Base-by-base conservation (phyloP, 2,329 filamentous ascomycete genomes). In the Pseudogymnoascus sp. region DNA sequence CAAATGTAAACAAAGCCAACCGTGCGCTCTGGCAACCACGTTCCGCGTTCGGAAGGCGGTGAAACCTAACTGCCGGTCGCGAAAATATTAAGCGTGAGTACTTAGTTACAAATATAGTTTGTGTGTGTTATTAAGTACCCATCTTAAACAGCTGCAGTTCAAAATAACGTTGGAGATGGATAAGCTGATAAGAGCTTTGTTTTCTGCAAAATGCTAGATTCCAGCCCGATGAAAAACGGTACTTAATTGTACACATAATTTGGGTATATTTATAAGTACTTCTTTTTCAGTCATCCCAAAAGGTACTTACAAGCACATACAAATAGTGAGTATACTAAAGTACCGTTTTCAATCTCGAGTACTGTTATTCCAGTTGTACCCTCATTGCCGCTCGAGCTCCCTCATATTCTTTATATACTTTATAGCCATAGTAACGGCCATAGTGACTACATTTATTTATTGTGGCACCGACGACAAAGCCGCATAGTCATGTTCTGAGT, bases 1-100 rank as follows among this genome's bases (percentile, higher is more conserved):
- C 50, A 33, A 19, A 56, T 33, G 50, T 56, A 56, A 56, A 56
- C 50, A 56, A 56, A 56, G 29, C 50, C 50, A 56, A 56, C 50
- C 50, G 50, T 56, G 50, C 50, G 50, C 26, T 56, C 50, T 56
- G 50, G 50, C 50, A 56, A 56, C 50, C 50, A 33, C 29, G 50
- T 33, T 33, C 50, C 29, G 50, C 16, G 29, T 56, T 56, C 50
- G 50, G 50, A 56, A 56, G 29, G 50, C 50, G 50, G 50, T 56
- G 50, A 56, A 21, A 56, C 29, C 10, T 33, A 56, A 33, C 19
- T 56, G 29, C 50, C 29, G 50, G 29, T 56, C 10, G 29, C 50
- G n/a, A 56, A 56, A 56, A 33, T 56, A 56, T 35, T 31, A 56
- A 33, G 50, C 29, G 50, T 56, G 6, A 29, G 50, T 56, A 56